Base-by-base conservation (phyloP, 2,329 filamentous ascomycete species). In the Venturia pyrina region DNA sequence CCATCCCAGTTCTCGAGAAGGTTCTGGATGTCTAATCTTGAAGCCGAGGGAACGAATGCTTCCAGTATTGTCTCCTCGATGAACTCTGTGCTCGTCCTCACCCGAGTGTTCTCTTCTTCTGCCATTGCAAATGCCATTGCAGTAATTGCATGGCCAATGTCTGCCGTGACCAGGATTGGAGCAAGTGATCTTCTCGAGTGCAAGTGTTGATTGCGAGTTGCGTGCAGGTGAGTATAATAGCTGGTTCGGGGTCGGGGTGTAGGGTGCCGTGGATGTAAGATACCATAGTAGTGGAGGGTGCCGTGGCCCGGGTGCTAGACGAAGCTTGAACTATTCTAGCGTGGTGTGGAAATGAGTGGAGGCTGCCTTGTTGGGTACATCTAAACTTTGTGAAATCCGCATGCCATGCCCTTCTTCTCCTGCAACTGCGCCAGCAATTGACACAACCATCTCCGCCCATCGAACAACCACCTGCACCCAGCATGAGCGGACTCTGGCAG, bases 401-500 rank as follows among this genome's bases (percentile, higher is more conserved):
- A 10, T 13, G 21, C 21, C 48, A 48, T 3, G 8, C 21, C 11
- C 24, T n/a, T 17, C 21, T 53, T 21, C 48, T 15, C 48, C 11
- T 24, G 4, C 48, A 28, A 24, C 48, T 10, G 11, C 48, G 3
- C 2, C 48, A 21, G 3, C 21, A 24, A 53, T 28, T 10, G 8
- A 53, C 21, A 28, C 48, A 53, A 5, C 21, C 21, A 53, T 53
- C 32, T 13, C 53, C 53, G 19, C 15, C 53, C 53, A 59, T 59
- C 53, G 19, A 56, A 17, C 24, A 15, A 48, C 19, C 46, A 53
- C n/a, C n/a, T n/a, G n/a, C n/a, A n/a, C 21, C 24, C 21, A 28
- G 8, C 48, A 53, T 53, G 65, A 66, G 46, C 46, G 65, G 77
- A 81, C 66, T 84, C 56, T 97, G 93, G 93, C 87, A 90, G 76